Evolutionary conservation across 23 red algal species (phyloP).

Genomic region (Agarophyton chilense): DNA sequence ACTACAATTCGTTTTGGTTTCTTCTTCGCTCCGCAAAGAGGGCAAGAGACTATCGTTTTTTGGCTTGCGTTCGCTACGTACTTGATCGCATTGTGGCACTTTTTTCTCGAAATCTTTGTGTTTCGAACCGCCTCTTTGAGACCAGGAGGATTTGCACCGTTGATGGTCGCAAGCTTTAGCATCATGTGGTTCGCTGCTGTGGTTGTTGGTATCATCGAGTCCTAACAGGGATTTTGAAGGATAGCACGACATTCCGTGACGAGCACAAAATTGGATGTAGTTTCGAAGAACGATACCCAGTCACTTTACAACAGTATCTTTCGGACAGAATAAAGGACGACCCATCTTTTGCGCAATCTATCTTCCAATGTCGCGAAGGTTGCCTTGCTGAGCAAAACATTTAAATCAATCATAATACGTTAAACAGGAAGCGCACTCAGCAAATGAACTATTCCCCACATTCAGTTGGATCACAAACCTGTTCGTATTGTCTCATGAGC

Average conservation of each 20-base stretch:
- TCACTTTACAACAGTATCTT: slow-evolving; percentile 4
- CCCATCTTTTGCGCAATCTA: background rate
- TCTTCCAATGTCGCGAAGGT: background rate
- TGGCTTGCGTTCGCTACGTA: slow-evolving; percentile 70
- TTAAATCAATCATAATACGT: background rate
- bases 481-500: slow-evolving; percentile 56
- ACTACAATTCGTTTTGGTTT: slow-evolving; percentile 57
- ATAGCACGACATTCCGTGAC: background rate
- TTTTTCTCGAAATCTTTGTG: slow-evolving; percentile 74
- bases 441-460: slow-evolving; percentile 57
- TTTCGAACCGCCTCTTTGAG: slow-evolving; percentile 68
- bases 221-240: background rate
- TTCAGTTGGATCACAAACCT: slow-evolving; percentile 67
- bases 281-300: background rate
- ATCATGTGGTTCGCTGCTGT: slow-evolving; percentile 59
- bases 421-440: background rate
- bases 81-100: slow-evolving; percentile 75
- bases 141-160: slow-evolving; percentile 74
- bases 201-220: slow-evolving; percentile 22
- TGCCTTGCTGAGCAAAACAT: background rate
- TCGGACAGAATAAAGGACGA: background rate
- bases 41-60: slow-evolving; percentile 20
- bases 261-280: background rate
- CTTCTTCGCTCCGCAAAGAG: slow-evolving; percentile 40
- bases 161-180: slow-evolving; percentile 63